Base-by-base conservation (phyloP, 2,329 filamentous ascomycete species). In the Pestalotiopsis sp. region DNA sequence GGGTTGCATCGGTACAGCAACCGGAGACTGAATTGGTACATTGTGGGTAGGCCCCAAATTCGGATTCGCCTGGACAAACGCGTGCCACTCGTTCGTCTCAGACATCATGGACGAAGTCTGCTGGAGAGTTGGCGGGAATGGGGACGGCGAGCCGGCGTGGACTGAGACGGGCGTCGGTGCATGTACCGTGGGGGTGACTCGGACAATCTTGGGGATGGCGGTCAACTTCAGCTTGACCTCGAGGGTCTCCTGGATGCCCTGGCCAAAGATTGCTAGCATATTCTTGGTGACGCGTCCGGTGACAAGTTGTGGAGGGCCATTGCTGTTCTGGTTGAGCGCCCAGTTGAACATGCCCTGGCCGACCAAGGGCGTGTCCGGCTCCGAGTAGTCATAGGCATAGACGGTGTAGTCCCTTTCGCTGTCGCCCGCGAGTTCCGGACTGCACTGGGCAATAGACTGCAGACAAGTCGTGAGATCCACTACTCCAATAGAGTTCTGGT, bases 381-480 rank as follows among this genome's bases (percentile, higher is more conserved):
- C 96, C 13, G 96, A 98, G 80, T 95, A 98, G 80, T 99, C 96
- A 83, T 94, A 93, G 38, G 95, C 94, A 81, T 99, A 99, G 68
- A 99, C 91, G n/a, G 94, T 96, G 82, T 96, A 99, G 82, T 99
- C 95, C 80, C 89, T 83, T 83, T 82, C 92, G 86, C 70, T 91
- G 78, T 84, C 92, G 85, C 77, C 89, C 61, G 94, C 84, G 60
- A 99, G 87, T 82, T 99, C 96, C 49, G 96, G 96, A 78, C 96
- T 98, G 83, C 86, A 88, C 68, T 89, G 84, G 27, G 85, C 83
- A 69, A 99, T 91, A 68, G 95, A 93, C 78, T 95, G 91, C 60
- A 98, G 89, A 80, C 96, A 98, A 71, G 92, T 91, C 73, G 91
- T 91, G 66, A 98, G 85, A 80, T 98, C 94, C 73, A 98, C 89